A percentile compares a stretch with the other conserved stretches of the same genome.
Evolutionary conservation across 2,329 filamentous ascomycete species (phyloP).

Genomic region (Thielaviopsis cerberus): DNA sequence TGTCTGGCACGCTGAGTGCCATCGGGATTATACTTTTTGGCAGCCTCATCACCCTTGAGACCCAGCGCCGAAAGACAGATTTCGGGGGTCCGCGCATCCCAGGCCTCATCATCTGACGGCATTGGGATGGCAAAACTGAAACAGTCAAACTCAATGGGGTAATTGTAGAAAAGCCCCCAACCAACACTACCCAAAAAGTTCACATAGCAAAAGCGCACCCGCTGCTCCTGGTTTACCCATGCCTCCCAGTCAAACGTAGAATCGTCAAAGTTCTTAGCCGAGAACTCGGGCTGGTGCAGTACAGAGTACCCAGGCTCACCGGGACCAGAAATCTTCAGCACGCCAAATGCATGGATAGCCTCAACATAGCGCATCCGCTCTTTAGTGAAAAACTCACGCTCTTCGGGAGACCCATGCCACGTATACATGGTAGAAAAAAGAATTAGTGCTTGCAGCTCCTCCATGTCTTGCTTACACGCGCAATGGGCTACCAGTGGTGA

Average conservation of each 20-base stretch:
- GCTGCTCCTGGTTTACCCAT: slow-evolving; percentile 56
- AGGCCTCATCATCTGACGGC: slow-evolving; percentile 53
- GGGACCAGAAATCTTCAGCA: not conserved
- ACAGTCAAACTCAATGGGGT: slow-evolving; percentile 40
- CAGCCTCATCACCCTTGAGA: slow-evolving; percentile 37
- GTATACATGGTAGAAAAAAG: slow-evolving; percentile 43
- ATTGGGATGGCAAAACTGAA: slow-evolving; percentile 49
- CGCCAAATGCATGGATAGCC: not conserved
- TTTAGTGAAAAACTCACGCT: slow-evolving; percentile 43
- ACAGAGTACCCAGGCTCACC: slow-evolving; percentile 27
- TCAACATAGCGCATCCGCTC: not conserved
- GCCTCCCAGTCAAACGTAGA: slow-evolving; percentile 43
- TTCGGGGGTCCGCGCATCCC: slow-evolving; percentile 42
- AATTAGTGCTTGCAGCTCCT: slow-evolving; percentile 49
- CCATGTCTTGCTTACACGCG: slow-evolving; percentile 27
- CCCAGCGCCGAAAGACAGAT: slow-evolving; percentile 49
- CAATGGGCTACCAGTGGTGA: slow-evolving; percentile 15
- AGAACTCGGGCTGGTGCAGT: slow-evolving; percentile 38
- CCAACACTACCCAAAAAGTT: slow-evolving; percentile 46
- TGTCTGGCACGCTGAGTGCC: slow-evolving; percentile 47
- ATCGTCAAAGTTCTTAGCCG: slow-evolving; percentile 26
- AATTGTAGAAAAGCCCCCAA: slow-evolving; percentile 54
- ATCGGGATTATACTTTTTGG: slow-evolving; percentile 36
- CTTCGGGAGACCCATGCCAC: slow-evolving; percentile 51
- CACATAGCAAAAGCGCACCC: slow-evolving; percentile 44